Conservation (phyloP, 1,284 basidiomycete species). For the Marasmius fiardii region DNA sequence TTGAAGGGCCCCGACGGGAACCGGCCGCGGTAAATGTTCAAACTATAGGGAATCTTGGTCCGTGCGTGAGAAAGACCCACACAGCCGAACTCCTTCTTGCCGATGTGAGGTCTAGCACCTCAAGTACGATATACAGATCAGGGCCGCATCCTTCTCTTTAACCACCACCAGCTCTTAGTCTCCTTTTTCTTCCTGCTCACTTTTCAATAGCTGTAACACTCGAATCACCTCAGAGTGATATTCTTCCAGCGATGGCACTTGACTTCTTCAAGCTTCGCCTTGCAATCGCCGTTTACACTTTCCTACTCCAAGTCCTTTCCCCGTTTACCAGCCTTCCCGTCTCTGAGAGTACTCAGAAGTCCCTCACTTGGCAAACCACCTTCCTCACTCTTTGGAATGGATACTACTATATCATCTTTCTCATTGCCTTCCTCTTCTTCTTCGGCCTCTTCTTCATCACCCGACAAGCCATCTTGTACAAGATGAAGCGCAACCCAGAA, state of each 20-base stretch:
- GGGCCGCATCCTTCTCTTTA: background rate
- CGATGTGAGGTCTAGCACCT: too few relatives aligned
- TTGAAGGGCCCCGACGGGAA: too few relatives aligned
- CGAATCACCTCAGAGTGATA: too few relatives aligned
- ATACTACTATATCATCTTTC: background rate
- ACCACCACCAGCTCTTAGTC: background rate
- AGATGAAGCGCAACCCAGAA: background rate
- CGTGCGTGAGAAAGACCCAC: too few relatives aligned
- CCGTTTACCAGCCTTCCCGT: background rate
- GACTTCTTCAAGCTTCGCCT: background rate
- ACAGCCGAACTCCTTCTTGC: too few relatives aligned
- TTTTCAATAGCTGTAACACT: background rate
- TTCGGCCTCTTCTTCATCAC: background rate
- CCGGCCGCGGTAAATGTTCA: too few relatives aligned
- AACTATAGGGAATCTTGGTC: too few relatives aligned
- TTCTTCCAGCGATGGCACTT: background rate
- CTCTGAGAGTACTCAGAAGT: background rate
- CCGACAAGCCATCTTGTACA: background rate
- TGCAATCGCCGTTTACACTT: background rate
- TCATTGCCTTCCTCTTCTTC: background rate
- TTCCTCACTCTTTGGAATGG: constrained; percentile 2
- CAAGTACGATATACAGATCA: too few relatives aligned
- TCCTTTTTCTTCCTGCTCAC: background rate
- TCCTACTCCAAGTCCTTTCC: background rate
- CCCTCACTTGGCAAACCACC: background rate